phyloP scores from a whole-genome alignment of 2,329 filamentous ascomycete genomes.

The Pyricularia sp. region DNA sequence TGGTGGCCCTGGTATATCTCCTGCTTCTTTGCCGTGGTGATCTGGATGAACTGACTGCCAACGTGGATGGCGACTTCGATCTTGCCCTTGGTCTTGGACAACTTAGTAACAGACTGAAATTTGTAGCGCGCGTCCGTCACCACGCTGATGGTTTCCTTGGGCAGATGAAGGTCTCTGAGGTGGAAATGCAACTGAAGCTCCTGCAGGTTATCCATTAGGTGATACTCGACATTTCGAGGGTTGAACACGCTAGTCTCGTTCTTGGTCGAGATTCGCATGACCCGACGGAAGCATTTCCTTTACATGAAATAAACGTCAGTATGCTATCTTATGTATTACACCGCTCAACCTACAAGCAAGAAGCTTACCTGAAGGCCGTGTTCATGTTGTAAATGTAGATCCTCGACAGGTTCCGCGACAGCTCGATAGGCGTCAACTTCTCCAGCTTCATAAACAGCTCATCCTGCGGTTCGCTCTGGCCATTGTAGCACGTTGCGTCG shows the following conservation, averaged over 20 bases:
- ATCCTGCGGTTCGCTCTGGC: constrained; percentile 53
- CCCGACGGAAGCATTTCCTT: constrained; percentile 51
- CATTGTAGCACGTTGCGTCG: constrained; percentile 57
- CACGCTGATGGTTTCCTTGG: constrained; percentile 57
- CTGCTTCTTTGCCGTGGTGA: constrained; percentile 56
- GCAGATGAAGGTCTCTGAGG: constrained; percentile 50
- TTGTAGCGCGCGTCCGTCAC: constrained; percentile 53
- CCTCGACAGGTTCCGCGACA: constrained; percentile 43
- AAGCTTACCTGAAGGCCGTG: constrained; percentile 46
- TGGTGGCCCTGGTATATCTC: constrained; percentile 48
- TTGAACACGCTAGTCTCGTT: constrained; percentile 48
- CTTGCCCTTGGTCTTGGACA: constrained; percentile 58
- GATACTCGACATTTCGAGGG: constrained; percentile 51
- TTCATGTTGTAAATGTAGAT: constrained; percentile 66
- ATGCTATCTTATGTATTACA: not conserved
- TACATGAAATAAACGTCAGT: not conserved
- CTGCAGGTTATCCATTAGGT: constrained; percentile 50
- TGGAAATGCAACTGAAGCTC: constrained; percentile 56
- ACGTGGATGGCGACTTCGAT: constrained; percentile 58
- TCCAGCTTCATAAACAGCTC: constrained; percentile 52
- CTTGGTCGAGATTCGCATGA: constrained; percentile 48
- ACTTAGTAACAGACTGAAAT: constrained; percentile 50
- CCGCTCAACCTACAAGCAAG: not conserved
- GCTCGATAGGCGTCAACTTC: constrained; percentile 46
- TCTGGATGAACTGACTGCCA: constrained; percentile 55